Evolutionary conservation across 2,329 filamentous ascomycete genomes (phyloP), one percentile per base, ranked within the genome.

Genomic region (Pyrenochaeta sp.): DNA sequence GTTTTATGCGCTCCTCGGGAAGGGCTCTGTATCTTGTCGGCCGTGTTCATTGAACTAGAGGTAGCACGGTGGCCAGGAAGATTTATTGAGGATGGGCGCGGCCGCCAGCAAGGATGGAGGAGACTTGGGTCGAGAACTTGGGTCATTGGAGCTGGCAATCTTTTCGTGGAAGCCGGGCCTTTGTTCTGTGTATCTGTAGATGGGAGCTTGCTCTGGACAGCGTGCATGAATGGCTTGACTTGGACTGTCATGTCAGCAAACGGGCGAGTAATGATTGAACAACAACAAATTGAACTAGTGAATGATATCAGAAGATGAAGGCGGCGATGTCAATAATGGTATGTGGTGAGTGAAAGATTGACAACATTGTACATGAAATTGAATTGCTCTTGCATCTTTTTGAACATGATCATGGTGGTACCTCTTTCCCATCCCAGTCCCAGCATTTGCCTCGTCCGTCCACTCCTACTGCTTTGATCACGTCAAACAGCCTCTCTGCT

Each of bases 401-500:
- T 10, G n/a, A 23, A 11, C 15, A 11, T 12, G 9, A 46, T 74
- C 60, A 77, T 31, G 75, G 75, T 18, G 60, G 57, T 15, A 77
- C 68, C 55, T 77, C 75, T 53, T 75, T 74, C 29, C 71, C 70
- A 52, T 72, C 66, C 71, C 69, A 77, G 52, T 77, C 75, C 73
- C 73, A 77, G 60, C 72, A 76, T 60, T 56, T 75, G 4, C 75
- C 75, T 39, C 75, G 56, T 30, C 73, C 72, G 14, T 72, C 66
- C 32, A 70, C 79, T 0, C 91, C 91, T 48, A 91, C 86, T 53
- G 88, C 84, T 31, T 83, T 82, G 47, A 94, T 77, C 7, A 93
- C 85, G 30, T 82, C 78, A 21, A 88, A 72, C 75, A 95, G 75
- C 71, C 81, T 83, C 77, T 85, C 84, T 0, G 85, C 90, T 17